Percentiles rank a stretch among this genome's conserved stretches.
These are phyloP conservation scores for Alternaria dauci DNA, from an alignment of 2,329 filamentous ascomycete species.

Conservation along the genomic window DNA sequence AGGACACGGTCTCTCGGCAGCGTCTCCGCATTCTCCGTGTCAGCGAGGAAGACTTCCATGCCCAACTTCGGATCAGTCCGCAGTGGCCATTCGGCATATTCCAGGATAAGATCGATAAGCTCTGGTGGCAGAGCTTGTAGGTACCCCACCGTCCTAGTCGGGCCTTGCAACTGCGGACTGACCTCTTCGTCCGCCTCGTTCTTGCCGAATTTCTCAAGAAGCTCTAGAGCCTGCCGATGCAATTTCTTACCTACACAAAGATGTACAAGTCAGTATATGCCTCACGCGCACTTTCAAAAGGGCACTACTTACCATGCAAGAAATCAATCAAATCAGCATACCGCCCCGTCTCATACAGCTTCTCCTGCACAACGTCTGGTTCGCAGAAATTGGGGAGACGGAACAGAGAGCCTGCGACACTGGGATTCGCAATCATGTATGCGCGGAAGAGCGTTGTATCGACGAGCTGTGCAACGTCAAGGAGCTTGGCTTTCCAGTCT, in stretches of 20 bases:
- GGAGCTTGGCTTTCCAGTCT: constrained; percentile 75
- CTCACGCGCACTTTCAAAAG: no score
- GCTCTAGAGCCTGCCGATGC: constrained; percentile 83
- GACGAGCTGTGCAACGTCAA: constrained; percentile 80
- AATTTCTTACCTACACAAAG: constrained; percentile 73
- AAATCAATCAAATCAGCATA: constrained; percentile 98
- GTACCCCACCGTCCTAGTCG: constrained; percentile 84
- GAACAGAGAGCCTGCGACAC: constrained; percentile 87
- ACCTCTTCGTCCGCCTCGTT: constrained; percentile 57
- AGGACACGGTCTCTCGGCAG: constrained; percentile 80
- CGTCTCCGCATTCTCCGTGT: constrained; percentile 93
- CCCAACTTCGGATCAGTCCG: constrained; percentile 74
- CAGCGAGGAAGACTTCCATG: constrained; percentile 92
- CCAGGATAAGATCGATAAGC: constrained; percentile 87
- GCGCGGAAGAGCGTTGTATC: constrained; percentile 94
- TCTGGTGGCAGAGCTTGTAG: constrained; percentile 88
- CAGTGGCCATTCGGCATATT: constrained; percentile 90
- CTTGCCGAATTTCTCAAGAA: constrained; percentile 81
- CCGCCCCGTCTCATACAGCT: constrained; percentile 83
- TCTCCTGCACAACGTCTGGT: constrained; percentile 92
- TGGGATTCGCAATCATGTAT: constrained; percentile 91
- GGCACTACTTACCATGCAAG: constrained; percentile 84
- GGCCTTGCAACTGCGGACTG: constrained; percentile 73
- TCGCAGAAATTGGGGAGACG: constrained; percentile 98
- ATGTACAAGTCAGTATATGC: no score